These are phyloP conservation scores for Stagonosporopsis rhizophila DNA, from an alignment of 2,329 filamentous ascomycete species.

Conservation along the genomic window DNA sequence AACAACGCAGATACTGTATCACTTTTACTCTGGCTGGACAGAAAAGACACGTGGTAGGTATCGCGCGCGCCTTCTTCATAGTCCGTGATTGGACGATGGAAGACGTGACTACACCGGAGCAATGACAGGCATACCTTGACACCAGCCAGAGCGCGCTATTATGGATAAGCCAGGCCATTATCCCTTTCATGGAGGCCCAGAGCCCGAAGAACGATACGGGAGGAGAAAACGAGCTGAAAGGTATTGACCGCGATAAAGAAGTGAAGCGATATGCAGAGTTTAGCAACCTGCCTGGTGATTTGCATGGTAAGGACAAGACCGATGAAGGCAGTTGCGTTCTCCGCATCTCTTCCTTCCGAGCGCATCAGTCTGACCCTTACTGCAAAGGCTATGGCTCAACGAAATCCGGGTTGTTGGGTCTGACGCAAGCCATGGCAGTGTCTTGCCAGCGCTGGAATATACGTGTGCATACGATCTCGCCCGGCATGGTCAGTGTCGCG, in stretches of 20 bases:
- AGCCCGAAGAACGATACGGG: slow-evolving; percentile 17
- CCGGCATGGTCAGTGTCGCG: slow-evolving; percentile 59
- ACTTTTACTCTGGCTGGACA: background rate
- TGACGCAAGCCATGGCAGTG: slow-evolving; percentile 58
- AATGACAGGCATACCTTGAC: slow-evolving; percentile 35
- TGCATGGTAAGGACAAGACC: slow-evolving; percentile 31
- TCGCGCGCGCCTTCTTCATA: slow-evolving; percentile 33
- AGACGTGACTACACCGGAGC: slow-evolving; percentile 29
- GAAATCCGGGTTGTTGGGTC: slow-evolving; percentile 58
- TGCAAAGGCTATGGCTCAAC: slow-evolving; percentile 59
- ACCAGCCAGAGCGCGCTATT: slow-evolving; percentile 33
- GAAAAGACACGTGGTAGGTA: slow-evolving; percentile 5
- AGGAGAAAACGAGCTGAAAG: slow-evolving; percentile 13
- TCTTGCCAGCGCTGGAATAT: slow-evolving; percentile 53
- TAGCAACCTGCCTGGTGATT: slow-evolving; percentile 24
- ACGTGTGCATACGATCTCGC: slow-evolving; percentile 57
- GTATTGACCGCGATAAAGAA: slow-evolving; percentile 26
- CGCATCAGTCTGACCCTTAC: slow-evolving; percentile 57
- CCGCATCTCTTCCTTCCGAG: slow-evolving; percentile 59
- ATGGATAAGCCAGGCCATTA: slow-evolving; percentile 32
- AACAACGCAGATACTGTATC: slow-evolving; percentile 34
- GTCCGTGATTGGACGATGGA: slow-evolving; percentile 36
- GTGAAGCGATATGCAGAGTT: slow-evolving; percentile 32
- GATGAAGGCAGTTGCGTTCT: slow-evolving; percentile 46
- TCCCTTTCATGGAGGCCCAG: slow-evolving; percentile 32